phyloP scores from a whole-genome alignment of 2,329 filamentous ascomycete species.

The Metarhizium humberi region DNA sequence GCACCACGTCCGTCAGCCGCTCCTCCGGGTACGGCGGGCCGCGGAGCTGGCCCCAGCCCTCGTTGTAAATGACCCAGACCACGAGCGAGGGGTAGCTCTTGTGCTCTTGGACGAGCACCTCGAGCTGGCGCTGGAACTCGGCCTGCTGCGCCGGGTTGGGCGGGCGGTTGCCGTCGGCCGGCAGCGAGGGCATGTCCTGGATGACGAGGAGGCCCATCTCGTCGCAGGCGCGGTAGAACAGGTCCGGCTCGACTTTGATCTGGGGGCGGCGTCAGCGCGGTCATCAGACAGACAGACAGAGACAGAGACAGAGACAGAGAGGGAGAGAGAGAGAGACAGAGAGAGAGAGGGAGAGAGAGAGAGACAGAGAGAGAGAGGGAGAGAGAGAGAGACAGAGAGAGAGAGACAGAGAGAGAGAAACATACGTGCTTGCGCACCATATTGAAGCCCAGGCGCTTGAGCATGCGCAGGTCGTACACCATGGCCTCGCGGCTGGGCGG shows the following conservation, averaged over 20 bases:
- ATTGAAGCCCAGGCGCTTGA: slow-evolving; percentile 61
- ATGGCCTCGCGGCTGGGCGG: slow-evolving; percentile 59
- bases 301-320: no score
- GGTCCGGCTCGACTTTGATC: slow-evolving; percentile 58
- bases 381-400: no score
- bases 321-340: no score
- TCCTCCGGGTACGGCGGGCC: slow-evolving; percentile 44
- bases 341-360: no score
- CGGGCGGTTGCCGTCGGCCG: slow-evolving; percentile 19
- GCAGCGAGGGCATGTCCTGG: slow-evolving; percentile 62
- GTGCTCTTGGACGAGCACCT: slow-evolving; percentile 51
- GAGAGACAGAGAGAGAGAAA: no score
- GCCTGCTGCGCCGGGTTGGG: slow-evolving; percentile 42
- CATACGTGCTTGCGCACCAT: slow-evolving; percentile 59
- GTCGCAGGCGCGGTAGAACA: slow-evolving; percentile 62
- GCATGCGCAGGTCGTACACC: slow-evolving; percentile 52
- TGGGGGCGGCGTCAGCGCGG: slow-evolving; percentile 12
- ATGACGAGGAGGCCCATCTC: slow-evolving; percentile 56
- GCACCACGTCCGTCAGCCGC: slow-evolving; percentile 43
- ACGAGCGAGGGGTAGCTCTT: slow-evolving; percentile 56
- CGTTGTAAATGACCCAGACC: slow-evolving; percentile 63
- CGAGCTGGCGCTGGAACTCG: slow-evolving; percentile 57
- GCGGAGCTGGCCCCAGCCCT: slow-evolving; percentile 58
- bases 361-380: no score
- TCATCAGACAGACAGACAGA: no score